Evolutionary conservation across 2,329 filamentous ascomycete species (phyloP).

Genomic region (Aspergillus brunneoviolaceus): DNA sequence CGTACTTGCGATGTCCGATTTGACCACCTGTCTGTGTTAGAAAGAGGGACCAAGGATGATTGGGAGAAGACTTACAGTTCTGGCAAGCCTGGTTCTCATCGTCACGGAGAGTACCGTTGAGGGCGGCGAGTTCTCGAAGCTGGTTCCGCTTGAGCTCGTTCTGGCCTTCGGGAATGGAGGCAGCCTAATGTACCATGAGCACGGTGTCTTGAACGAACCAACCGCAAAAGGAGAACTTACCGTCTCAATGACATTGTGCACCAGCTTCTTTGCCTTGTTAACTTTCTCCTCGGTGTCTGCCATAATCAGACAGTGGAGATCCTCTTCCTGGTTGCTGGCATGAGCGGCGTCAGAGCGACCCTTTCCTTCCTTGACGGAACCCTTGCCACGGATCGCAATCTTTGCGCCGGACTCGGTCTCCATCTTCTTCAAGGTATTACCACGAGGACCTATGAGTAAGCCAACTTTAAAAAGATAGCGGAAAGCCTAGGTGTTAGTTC

Average conservation of each 20-base stretch:
- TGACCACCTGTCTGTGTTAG: slow-evolving; percentile 64
- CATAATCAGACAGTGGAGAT: slow-evolving; percentile 99
- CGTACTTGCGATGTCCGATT: slow-evolving; percentile 98
- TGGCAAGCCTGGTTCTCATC: slow-evolving; percentile 99
- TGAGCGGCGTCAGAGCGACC: slow-evolving; percentile 98
- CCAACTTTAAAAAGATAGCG: slow-evolving; percentile 82
- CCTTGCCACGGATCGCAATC: slow-evolving; percentile 98
- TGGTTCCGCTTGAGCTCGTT: slow-evolving; percentile 99
- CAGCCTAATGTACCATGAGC: slow-evolving; percentile 64
- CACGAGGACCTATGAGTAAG: slow-evolving; percentile 99
- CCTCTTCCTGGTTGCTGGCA: slow-evolving; percentile 99
- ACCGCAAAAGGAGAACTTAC: slow-evolving; percentile 58
- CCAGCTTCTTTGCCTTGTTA: slow-evolving; percentile 97
- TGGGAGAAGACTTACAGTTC: slow-evolving; percentile 64
- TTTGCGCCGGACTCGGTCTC: slow-evolving; percentile 95
- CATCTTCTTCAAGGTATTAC: slow-evolving; percentile 99
- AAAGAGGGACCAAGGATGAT: background rate
- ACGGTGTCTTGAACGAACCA: background rate
- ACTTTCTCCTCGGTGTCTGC: slow-evolving; percentile 99
- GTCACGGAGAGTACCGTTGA: slow-evolving; percentile 98
- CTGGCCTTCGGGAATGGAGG: slow-evolving; percentile 96
- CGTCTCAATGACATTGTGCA: slow-evolving; percentile 98
- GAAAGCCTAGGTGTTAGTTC: slow-evolving; percentile 87
- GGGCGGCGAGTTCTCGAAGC: slow-evolving; percentile 91
- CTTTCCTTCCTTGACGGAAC: slow-evolving; percentile 99